Evolutionary conservation across 192 early-diverging fungal species (phyloP).

Genomic region (Allomyces arbusculus): DNA sequence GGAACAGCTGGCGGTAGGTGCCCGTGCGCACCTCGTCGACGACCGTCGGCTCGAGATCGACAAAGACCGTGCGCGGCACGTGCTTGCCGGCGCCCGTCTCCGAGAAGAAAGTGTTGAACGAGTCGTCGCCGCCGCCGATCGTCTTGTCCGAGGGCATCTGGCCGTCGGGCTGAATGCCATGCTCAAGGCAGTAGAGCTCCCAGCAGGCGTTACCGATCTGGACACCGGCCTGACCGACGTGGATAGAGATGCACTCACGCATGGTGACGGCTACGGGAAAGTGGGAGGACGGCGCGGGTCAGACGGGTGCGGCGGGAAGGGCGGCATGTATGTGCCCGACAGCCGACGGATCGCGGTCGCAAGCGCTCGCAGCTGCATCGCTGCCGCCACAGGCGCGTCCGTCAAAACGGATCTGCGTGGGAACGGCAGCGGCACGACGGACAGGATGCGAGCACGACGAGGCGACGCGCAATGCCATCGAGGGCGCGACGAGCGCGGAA

Average conservation of each 20-base stretch:
- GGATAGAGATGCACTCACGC: slow-evolving; percentile 59
- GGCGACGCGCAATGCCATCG: too few species aligned
- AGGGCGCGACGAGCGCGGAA: not conserved
- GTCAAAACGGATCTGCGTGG: too few species aligned
- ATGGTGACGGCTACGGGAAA: slow-evolving; percentile 9
- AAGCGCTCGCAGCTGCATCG: too few species aligned
- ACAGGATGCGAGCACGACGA: too few species aligned
- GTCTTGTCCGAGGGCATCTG: slow-evolving; percentile 61
- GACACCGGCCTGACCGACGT: slow-evolving; percentile 60
- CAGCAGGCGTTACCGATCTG: slow-evolving; percentile 75
- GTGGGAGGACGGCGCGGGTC: too few species aligned
- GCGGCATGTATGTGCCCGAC: too few species aligned
- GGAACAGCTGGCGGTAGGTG: slow-evolving; percentile 84
- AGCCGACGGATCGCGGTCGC: too few species aligned
- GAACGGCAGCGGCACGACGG: too few species aligned
- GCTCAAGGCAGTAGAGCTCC: slow-evolving; percentile 73
- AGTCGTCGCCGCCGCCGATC: slow-evolving; percentile 57
- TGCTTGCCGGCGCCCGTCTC: slow-evolving; percentile 98
- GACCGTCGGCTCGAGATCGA: slow-evolving; percentile 89
- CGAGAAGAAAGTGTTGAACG: slow-evolving; percentile 99
- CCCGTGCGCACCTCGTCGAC: slow-evolving; percentile 97
- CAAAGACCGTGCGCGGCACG: slow-evolving; percentile 97
- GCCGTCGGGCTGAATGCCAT: slow-evolving; percentile 94
- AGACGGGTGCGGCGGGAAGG: too few species aligned
- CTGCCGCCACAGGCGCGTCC: too few species aligned